Conservation (phyloP, 31 red algal genomes). For the Porphyra umbilicalis region DNA sequence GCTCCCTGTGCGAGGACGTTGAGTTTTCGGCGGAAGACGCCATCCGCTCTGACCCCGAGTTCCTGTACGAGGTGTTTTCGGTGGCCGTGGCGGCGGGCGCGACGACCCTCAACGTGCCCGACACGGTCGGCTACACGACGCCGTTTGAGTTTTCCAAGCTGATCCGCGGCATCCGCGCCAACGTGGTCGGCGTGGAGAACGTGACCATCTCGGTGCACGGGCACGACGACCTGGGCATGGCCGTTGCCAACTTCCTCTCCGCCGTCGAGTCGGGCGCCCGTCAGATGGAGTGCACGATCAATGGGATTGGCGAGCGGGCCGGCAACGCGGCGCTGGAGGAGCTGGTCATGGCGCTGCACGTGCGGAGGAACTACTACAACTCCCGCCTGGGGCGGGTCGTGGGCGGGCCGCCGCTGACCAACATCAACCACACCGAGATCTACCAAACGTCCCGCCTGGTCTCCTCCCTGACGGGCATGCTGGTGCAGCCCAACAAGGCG, state of each 20-base stretch:
- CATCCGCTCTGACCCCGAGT: slow-evolving; percentile 91
- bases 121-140: slow-evolving; percentile 94
- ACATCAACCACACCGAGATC: slow-evolving; percentile 82
- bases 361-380: slow-evolving; percentile 71
- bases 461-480: slow-evolving; percentile 86
- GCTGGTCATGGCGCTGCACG: slow-evolving; percentile 93
- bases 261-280: slow-evolving; percentile 80
- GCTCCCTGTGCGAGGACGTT: slow-evolving; percentile 93
- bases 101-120: slow-evolving; percentile 96
- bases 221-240: slow-evolving; percentile 97
- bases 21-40: slow-evolving; percentile 99
- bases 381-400: slow-evolving; percentile 18
- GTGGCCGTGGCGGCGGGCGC: slow-evolving; percentile 88
- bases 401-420: slow-evolving; percentile 56
- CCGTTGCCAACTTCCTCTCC: slow-evolving; percentile 93
- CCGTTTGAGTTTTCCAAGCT: slow-evolving; percentile 63
- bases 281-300: slow-evolving; percentile 95
- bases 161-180: slow-evolving; percentile 57
- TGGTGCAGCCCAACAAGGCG: slow-evolving; percentile 98
- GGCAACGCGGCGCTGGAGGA: slow-evolving; percentile 97
- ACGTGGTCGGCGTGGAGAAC: slow-evolving; percentile 62
- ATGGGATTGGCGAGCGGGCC: slow-evolving; percentile 98
- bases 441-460: slow-evolving; percentile 82
- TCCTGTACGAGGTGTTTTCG: slow-evolving; percentile 70
- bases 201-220: slow-evolving; percentile 94